Evolutionary conservation across 257 asterid species (phyloP).

Genomic region (Mitragyna speciosa): DNA sequence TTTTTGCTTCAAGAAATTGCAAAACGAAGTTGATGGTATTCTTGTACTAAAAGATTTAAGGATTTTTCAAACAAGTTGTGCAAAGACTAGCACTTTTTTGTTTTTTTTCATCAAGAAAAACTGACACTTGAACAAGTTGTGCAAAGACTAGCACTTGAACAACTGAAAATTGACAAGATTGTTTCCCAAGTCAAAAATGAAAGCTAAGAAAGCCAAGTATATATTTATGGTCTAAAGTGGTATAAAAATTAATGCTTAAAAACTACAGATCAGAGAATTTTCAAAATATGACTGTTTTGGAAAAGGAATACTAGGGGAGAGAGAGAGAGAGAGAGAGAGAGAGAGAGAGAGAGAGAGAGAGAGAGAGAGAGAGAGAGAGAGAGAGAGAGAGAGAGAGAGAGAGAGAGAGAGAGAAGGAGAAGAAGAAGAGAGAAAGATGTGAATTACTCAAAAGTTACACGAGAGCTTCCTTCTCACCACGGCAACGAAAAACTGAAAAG

Average conservation of each 20-base stretch:
- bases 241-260: not conserved
- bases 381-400: too few relatives aligned
- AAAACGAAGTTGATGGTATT: not conserved
- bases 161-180: not conserved
- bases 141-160: slow-evolving; percentile 12
- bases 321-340: too few relatives aligned
- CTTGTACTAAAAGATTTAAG: not conserved
- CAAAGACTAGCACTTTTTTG: too few relatives aligned
- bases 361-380: too few relatives aligned
- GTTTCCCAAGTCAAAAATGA: slow-evolving; percentile 28
- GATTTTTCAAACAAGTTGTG: not conserved
- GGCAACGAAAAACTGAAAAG: slow-evolving; percentile 17
- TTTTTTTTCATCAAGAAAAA: too few relatives aligned
- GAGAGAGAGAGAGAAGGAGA: too few relatives aligned
- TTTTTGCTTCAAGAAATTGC: not conserved
- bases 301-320: too few relatives aligned
- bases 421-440: not conserved
- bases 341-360: too few relatives aligned
- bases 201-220: not conserved
- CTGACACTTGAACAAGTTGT: slow-evolving; percentile 1
- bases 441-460: not conserved
- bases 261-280: not conserved
- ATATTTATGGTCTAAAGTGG: not conserved
- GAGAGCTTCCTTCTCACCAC: slow-evolving; percentile 26
- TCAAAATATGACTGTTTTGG: not conserved